Base-by-base conservation (phyloP, 768 basidiomycete species). In the Termitomyces heimii region DNA sequence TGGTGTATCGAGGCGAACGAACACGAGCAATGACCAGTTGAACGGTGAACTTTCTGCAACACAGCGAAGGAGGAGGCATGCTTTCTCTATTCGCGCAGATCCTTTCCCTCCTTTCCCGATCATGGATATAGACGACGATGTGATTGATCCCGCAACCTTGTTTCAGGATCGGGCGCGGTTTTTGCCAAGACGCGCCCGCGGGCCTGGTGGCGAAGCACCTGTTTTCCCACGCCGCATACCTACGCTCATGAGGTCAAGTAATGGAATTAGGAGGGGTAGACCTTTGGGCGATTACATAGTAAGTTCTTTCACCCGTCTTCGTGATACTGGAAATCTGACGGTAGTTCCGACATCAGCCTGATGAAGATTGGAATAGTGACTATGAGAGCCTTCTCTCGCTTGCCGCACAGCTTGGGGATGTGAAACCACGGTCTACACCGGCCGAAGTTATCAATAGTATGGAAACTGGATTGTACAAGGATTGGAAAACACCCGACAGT, bases 281-380 rank as follows among this genome's bases (percentile, higher is more conserved):
- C 56, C 67, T 20, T 56, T 77, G 12, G 78, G 77, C 26, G 79
- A 80, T 65, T 82, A 75, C 52, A 67, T 90, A 69, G 86, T 87
- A 59, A 32, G 82, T 73, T 47, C 44, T 26, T 7, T 46, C 42
- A 4, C 44, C 35, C 61, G 37, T 32, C 42, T 24, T 42, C 44
- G 14, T 56, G 51, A 28, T 31, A 35, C 49, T 54, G 16, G 57
- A 40, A 34, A 20, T 56, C n/a, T 59, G 66, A 28, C 29, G 16
- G 24, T 55, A 53, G 56, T 59, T n/a, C 24, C 18, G 16, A n/a
- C 8, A 22, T 62, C 3, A 88, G 88, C 82, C 83, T 53, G 89
- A 91, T 58, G 88, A 91, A 64, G 78, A 89, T 60, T 86, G 89
- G 66, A 87, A 90, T 60, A 69, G 77, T 6, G 91, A 89, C 1